Evolutionary conservation across 2,329 filamentous ascomycete species (phyloP).

Genomic region (Talaromyces atroroseus): DNA sequence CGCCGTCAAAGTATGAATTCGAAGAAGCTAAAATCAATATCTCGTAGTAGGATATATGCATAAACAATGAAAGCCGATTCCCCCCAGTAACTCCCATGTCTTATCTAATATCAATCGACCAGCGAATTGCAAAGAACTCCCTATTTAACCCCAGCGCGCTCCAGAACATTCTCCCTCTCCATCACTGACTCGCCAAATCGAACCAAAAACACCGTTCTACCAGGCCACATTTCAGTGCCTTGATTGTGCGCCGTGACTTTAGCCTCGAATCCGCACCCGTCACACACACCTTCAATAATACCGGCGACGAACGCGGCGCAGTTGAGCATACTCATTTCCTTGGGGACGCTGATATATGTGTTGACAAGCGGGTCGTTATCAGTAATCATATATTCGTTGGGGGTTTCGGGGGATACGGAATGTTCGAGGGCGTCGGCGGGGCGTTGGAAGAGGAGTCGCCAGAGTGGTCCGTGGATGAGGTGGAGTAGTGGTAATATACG

Average conservation of each 20-base stretch:
- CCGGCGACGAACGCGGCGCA: conserved; percentile 94
- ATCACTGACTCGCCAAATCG: conserved; percentile 88
- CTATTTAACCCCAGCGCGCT: conserved; percentile 51
- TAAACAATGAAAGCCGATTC: neutral
- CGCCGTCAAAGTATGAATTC: too few species aligned
- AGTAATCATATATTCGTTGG: conserved; percentile 97
- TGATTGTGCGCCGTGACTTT: conserved; percentile 83
- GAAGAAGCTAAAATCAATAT: neutral
- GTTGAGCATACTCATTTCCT: conserved; percentile 94
- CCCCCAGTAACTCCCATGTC: neutral
- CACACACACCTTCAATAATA: conserved; percentile 91
- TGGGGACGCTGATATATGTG: conserved; percentile 84
- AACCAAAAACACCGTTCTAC: conserved; percentile 90
- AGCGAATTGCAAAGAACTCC: neutral
- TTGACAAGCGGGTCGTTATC: conserved; percentile 98
- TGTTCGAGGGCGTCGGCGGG: conserved; percentile 92
- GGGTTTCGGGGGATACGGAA: conserved; percentile 70
- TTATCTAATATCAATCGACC: neutral
- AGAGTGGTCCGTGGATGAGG: conserved; percentile 88
- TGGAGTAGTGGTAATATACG: conserved; percentile 87
- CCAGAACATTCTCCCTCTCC: conserved; percentile 80
- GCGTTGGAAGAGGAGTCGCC: conserved; percentile 85
- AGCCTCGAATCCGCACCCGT: conserved; percentile 83
- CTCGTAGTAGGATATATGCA: neutral
- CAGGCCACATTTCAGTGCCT: conserved; percentile 79